A percentile compares a stretch with the other conserved stretches of the same genome.
phyloP scores from a whole-genome alignment of 1,284 basidiomycete species.

The Cryptococcus depauperatus region DNA sequence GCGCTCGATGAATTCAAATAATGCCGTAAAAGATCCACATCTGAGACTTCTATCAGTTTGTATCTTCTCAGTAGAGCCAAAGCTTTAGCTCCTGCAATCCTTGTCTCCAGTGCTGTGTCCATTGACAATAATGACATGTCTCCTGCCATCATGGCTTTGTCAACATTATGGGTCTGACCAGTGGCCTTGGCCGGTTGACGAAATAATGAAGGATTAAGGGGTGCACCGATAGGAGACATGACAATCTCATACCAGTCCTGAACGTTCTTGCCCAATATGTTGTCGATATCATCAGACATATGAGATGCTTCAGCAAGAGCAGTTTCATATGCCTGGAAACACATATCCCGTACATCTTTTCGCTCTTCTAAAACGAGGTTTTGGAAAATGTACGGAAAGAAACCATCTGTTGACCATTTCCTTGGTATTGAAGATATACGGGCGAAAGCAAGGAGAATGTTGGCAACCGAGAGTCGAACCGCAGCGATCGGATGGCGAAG shows the following conservation, averaged over 20 bases:
- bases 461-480: slow-evolving; percentile 87
- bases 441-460: slow-evolving; percentile 82
- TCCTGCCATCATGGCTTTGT: slow-evolving; percentile 90
- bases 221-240: slow-evolving; percentile 73
- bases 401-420: slow-evolving; percentile 72
- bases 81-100: slow-evolving; percentile 72
- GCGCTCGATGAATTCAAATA: slow-evolving; percentile 83
- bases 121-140: slow-evolving; percentile 75
- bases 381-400: slow-evolving; percentile 83
- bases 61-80: slow-evolving; percentile 50
- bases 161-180: slow-evolving; percentile 69
- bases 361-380: slow-evolving; percentile 93
- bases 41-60: slow-evolving; percentile 9
- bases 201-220: slow-evolving; percentile 67
- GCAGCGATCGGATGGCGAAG: slow-evolving; percentile 94
- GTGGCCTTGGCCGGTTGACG: slow-evolving; percentile 50
- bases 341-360: slow-evolving; percentile 70
- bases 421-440: slow-evolving; percentile 61
- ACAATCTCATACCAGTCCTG: slow-evolving; percentile 69
- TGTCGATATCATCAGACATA: slow-evolving; percentile 47
- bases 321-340: slow-evolving; percentile 68
- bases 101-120: slow-evolving; percentile 72
- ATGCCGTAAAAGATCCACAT: slow-evolving; percentile 59
- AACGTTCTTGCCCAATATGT: slow-evolving; percentile 25
- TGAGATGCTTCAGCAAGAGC: slow-evolving; percentile 56